phyloP scores from a whole-genome alignment of 768 basidiomycete genomes.

The Psilocybe subaeruginosa region DNA sequence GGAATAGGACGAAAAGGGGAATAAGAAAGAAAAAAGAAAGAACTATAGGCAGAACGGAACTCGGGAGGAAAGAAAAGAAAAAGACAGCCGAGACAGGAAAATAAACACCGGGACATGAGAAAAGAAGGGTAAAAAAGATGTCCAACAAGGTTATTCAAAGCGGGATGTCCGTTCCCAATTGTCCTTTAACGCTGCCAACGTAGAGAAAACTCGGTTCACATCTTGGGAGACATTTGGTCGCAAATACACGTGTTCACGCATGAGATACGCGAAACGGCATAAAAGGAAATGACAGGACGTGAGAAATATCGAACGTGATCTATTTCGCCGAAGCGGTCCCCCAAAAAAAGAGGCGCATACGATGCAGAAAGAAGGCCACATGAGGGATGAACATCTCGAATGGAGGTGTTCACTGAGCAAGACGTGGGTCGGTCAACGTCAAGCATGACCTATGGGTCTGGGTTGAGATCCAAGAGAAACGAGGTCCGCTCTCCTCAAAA shows the following conservation, averaged over 20 bases:
- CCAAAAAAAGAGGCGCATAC: slow-evolving; percentile 9
- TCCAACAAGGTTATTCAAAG: neutral
- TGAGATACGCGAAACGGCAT: neutral
- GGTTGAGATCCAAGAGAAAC: slow-evolving; percentile 3
- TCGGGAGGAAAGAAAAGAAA: slow-evolving; percentile 8
- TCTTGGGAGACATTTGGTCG: slow-evolving; percentile 1
- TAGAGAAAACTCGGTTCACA: neutral
- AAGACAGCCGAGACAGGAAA: slow-evolving; percentile 7
- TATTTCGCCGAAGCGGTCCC: slow-evolving; percentile 14
- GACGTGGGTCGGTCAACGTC: slow-evolving; percentile 8
- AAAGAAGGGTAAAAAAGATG: slow-evolving; percentile 5
- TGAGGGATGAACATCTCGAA: slow-evolving; percentile 4
- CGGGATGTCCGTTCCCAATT: neutral
- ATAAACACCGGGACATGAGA: slow-evolving; percentile 22
- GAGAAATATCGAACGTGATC: slow-evolving; percentile 9
- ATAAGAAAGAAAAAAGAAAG: slow-evolving; percentile 9
- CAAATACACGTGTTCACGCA: slow-evolving; percentile 16
- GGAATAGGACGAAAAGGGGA: slow-evolving; percentile 6
- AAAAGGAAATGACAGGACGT: slow-evolving; percentile 8
- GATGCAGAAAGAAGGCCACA: slow-evolving; percentile 8
- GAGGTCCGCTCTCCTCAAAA: slow-evolving; percentile 1
- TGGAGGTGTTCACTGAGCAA: slow-evolving; percentile 4
- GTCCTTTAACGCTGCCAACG: neutral
- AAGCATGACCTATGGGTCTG: slow-evolving; percentile 7
- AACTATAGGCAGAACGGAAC: slow-evolving; percentile 4